phyloP scores from a whole-genome alignment of 2,329 filamentous ascomycete genomes.

The Stachybotrys chlorohalonatus region DNA sequence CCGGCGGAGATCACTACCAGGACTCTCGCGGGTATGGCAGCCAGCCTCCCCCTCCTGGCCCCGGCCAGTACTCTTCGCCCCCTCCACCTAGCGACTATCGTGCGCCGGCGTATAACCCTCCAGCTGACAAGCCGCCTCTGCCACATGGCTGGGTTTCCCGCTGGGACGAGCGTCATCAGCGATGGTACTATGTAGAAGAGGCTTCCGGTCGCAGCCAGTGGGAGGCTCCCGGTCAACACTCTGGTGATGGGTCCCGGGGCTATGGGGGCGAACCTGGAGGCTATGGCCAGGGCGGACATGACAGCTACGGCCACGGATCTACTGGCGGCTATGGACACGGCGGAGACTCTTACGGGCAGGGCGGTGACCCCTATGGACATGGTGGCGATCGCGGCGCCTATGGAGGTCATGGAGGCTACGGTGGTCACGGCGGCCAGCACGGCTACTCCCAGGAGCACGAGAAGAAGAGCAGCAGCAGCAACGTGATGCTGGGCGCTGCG shows the following conservation, averaged over 20 bases:
- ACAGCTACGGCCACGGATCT: constrained; percentile 4
- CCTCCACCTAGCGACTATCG: constrained; percentile 5
- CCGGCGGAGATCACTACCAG: constrained; percentile 30
- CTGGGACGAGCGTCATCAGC: constrained; percentile 51
- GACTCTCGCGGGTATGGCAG: background rate
- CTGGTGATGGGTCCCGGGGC: constrained; percentile 9
- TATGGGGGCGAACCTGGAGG: constrained; percentile 6
- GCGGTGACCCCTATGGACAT: constrained; percentile 7
- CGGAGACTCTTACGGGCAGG: constrained; percentile 7
- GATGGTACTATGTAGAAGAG: constrained; percentile 57
- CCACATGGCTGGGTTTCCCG: constrained; percentile 54
- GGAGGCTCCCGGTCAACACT: constrained; percentile 40
- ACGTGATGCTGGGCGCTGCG: constrained; percentile 48
- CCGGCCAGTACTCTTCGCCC: constrained; percentile 9
- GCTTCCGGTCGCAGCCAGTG: constrained; percentile 54
- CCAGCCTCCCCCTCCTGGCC: constrained; percentile 4
- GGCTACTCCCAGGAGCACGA: constrained; percentile 9
- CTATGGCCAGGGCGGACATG: constrained; percentile 9
- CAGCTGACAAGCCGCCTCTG: constrained; percentile 36
- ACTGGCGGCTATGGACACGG: constrained; percentile 5
- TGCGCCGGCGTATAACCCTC: constrained; percentile 19
- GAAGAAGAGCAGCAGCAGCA: constrained; percentile 31
- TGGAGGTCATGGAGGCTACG: constrained; percentile 6
- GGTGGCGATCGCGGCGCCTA: constrained; percentile 11
- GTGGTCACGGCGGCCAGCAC: constrained; percentile 6